Conservation (phyloP, 371 early-diverging fungal genomes). For the Rhizopus stolonifer region DNA sequence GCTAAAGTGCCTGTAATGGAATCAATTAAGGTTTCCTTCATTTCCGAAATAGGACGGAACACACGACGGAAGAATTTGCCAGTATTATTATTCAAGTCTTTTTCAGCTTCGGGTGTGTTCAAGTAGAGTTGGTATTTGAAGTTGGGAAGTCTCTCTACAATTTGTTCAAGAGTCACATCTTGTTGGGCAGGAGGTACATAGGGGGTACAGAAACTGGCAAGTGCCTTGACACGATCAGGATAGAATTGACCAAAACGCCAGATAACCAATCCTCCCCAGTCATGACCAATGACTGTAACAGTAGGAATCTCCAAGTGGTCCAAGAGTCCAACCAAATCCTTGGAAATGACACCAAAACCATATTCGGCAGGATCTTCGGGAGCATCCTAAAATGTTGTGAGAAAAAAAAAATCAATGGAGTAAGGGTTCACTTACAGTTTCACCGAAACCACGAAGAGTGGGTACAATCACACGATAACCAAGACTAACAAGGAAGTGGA, state of each 20-base stretch:
- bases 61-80: conserved; percentile 34
- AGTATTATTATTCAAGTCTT: conserved; percentile 38
- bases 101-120: conserved; percentile 36
- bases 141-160: conserved; percentile 54
- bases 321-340: conserved; percentile 59
- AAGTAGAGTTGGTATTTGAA: conserved; percentile 59
- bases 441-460: conserved; percentile 70
- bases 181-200: conserved; percentile 43
- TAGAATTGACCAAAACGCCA: conserved; percentile 71
- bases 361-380: conserved; percentile 51
- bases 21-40: conserved; percentile 21
- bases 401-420: background rate
- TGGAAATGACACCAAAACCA: conserved; percentile 53
- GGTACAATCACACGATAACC: conserved; percentile 78
- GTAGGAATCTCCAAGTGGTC: conserved; percentile 59
- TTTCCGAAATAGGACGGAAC: conserved; percentile 30
- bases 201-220: conserved; percentile 68
- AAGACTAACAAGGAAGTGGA: conserved; percentile 56
- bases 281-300: conserved; percentile 72
- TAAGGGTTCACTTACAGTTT: conserved; percentile 47
- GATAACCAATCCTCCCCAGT: conserved; percentile 72
- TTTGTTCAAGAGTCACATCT: conserved; percentile 46
- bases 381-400: conserved; percentile 34
- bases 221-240: conserved; percentile 62
- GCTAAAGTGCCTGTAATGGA: conserved; percentile 19